Base-by-base conservation (phyloP, 75 land plant species). In the Pinus albicaulis region DNA sequence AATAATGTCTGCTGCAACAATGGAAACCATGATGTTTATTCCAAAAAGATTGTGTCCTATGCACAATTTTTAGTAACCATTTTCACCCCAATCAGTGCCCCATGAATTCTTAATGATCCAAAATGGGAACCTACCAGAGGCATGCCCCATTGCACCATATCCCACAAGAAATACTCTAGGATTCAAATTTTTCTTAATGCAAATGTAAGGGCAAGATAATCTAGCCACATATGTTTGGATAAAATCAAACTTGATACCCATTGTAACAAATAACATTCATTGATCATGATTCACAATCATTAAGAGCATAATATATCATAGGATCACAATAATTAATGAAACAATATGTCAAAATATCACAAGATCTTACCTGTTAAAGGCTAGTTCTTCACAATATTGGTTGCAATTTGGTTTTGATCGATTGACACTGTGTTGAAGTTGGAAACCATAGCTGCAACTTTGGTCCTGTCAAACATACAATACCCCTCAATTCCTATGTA, bases 31-130 rank as follows among this genome's bases (percentile, higher is more conserved):
- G 31, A 0, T 31, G 1, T 31, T 31, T 31, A 31, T 23, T 95
- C 98, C 76, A 95, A 90, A 95, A 76, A 88, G 81, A n/a, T 87
- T 87, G 56, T 82, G 73, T 12, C 98, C 95, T 14, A 84, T 80
- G 84, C 98, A 92, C 31, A 95, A 83, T 57, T 84, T 88, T 77
- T 95, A 92, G 80, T 92, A 95, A 2, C 98, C 98, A 15, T 92
- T 34, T 38, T 92, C 98, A 23, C 98, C 98, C 98, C 98, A 92
- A 4, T 44, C 26, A 58, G 86, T 58, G 8, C 98, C 98, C 95
- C 98, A 95, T 3, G 98, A 95, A 72, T 95, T 95, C 83, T 92
- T 95, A 73, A 95, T 89, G 59, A 95, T 89, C 98, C 98, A 95
- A 74, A 89, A 95, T 0, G 95, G 95, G 31, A 87, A 48, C 16